Base-by-base conservation (phyloP, 176 grass and related monocot species). In the Juncus inflexus region DNA sequence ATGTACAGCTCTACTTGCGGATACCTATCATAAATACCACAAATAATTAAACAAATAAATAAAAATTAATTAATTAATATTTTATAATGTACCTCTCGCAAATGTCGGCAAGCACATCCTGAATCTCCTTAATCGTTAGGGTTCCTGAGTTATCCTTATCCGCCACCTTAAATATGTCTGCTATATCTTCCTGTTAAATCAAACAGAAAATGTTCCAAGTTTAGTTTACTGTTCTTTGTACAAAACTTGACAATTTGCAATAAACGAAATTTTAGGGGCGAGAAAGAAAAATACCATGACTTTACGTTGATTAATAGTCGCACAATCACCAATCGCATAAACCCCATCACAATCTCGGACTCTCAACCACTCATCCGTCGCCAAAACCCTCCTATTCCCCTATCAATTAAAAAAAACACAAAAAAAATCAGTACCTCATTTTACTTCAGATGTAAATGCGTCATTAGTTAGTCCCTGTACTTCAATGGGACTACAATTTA, bases 121-220 rank as follows among this genome's bases (percentile, higher is more conserved):
- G 85, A 71, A 99, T 84, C 83, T 97, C 94, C 81, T 99, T 86
- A 61, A 92, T 74, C 50, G 94, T 99, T 67, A 99, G 75, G 47
- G 88, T 99, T 84, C 94, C 94, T 62, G 94, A 99, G 43, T 99
- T 92, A 61, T 99, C 94, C 72, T 99, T 99, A 65, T 99, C 94
- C 65, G 88, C 80, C 65, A 92, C 78, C 77, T 76, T 92, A 83
- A 99, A 99, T 77, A 99, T 99, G 81, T 81, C 82, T 51, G 89
- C 67, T 55, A 99, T 79, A 57, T 99, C 94, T 69, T 99, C 94
- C 88, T 99, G 85, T 50, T 80, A 62, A 47, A 8, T 14, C 14
- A 60, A 49, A 4, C 42, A 55, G 15, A 16, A 42, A 19, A 12
- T 16, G 15, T 12, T 35, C 51, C 14, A 62, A 9, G 42, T 62